Percentiles rank a stretch among this genome's conserved stretches.
These are phyloP conservation scores for Leccinum longicurvipes DNA, from an alignment of 768 basidiomycete species.

Conservation along the genomic window DNA sequence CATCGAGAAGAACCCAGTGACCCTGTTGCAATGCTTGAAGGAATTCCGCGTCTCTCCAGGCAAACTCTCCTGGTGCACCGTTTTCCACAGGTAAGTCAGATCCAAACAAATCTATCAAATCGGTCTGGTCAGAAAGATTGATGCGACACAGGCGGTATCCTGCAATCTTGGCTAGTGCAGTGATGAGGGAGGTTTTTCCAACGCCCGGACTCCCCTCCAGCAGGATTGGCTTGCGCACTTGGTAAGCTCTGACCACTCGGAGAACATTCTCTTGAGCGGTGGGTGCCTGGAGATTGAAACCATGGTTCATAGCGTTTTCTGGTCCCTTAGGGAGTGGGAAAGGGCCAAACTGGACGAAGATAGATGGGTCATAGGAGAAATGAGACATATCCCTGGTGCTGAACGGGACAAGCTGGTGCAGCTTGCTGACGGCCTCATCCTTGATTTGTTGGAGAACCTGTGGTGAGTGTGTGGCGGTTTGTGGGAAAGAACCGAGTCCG, in stretches of 20 bases:
- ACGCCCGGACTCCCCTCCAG: conserved; percentile 98
- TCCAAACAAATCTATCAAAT: conserved; percentile 93
- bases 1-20: conserved; percentile 96
- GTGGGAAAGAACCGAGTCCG: conserved; percentile 77
- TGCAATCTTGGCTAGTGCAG: conserved; percentile 77
- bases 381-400: conserved; percentile 20
- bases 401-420: conserved; percentile 57
- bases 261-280: conserved; percentile 86
- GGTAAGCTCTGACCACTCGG: conserved; percentile 86
- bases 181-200: conserved; percentile 92
- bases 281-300: conserved; percentile 83
- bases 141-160: conserved; percentile 85
- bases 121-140: conserved; percentile 98
- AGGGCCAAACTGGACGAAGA: conserved; percentile 59
- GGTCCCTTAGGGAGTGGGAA: conserved; percentile 71
- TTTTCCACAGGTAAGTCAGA: conserved; percentile 95
- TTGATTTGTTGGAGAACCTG: conserved; percentile 61
- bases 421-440: conserved; percentile 48
- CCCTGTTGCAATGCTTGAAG: conserved; percentile 91
- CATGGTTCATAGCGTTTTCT: conserved; percentile 28
- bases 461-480: conserved; percentile 60
- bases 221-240: conserved; percentile 86
- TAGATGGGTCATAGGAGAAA: conserved; percentile 32
- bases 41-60: conserved; percentile 97
- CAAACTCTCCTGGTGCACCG: conserved; percentile 86